A percentile compares a stretch with the other conserved stretches of the same genome.
Evolutionary conservation across 2,329 filamentous ascomycete species (phyloP).

Genomic region (Ophiocordyceps camponoti-saundersi): DNA sequence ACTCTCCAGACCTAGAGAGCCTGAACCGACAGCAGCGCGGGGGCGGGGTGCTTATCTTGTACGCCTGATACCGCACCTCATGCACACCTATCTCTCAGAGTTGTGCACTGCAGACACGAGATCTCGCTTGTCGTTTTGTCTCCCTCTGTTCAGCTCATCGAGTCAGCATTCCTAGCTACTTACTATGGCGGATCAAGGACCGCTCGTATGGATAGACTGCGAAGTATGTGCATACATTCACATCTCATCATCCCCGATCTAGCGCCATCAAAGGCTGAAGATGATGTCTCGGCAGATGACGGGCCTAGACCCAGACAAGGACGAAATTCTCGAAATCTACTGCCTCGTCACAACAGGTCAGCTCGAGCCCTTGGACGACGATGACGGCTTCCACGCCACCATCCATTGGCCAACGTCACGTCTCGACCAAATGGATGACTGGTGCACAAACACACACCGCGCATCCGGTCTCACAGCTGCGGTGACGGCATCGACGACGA

Average conservation of each 20-base stretch:
- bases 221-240: constrained; percentile 20
- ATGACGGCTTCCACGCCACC: constrained; percentile 60
- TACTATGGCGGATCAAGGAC: constrained; percentile 23
- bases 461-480: constrained; percentile 65
- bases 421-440: constrained; percentile 69
- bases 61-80: too few relatives aligned
- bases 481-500: constrained; percentile 57
- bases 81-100: too few relatives aligned
- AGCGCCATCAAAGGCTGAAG: background rate
- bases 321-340: constrained; percentile 81
- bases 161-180: too few relatives aligned
- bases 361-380: constrained; percentile 53
- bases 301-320: constrained; percentile 49
- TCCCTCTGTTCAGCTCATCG: too few relatives aligned
- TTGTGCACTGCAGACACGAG: too few relatives aligned
- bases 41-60: too few relatives aligned
- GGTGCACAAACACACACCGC: constrained; percentile 72
- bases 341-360: constrained; percentile 78
- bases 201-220: constrained; percentile 73
- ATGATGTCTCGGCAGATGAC: constrained; percentile 50
- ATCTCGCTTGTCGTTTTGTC: too few relatives aligned
- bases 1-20: too few relatives aligned
- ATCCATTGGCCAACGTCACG: constrained; percentile 56
- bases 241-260: background rate
- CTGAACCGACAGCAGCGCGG: too few relatives aligned